A percentile compares a stretch with the other conserved stretches of the same genome.
These are phyloP conservation scores for Aureobasidium sp. DNA, from an alignment of 2,329 filamentous ascomycete species.

Conservation along the genomic window DNA sequence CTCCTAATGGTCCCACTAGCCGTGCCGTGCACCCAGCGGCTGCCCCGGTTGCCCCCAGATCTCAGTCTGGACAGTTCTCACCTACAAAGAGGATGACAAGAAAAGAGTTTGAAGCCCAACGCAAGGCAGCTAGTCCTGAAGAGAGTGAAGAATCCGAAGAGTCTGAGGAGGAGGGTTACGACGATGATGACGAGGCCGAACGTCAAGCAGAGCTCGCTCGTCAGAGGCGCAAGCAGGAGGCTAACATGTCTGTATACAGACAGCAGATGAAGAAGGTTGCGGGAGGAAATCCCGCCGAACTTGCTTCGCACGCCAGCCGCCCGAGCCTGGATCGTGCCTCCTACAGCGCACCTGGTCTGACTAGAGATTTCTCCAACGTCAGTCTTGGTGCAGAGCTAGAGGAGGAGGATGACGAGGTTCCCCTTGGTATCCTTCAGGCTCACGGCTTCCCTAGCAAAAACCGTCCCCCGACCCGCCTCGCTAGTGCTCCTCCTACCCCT, in stretches of 20 bases:
- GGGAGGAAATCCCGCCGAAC: constrained; percentile 43
- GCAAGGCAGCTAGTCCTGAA: constrained; percentile 19
- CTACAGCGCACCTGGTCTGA: constrained; percentile 18
- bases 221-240: constrained; percentile 80
- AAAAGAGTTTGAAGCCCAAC: constrained; percentile 65
- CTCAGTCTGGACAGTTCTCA: constrained; percentile 4
- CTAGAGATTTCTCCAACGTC: constrained; percentile 6
- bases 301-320: constrained; percentile 40
- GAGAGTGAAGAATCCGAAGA: constrained; percentile 49
- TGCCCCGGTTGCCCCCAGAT: not conserved
- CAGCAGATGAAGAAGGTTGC: constrained; percentile 98
- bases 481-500: constrained; percentile 45
- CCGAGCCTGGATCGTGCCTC: constrained; percentile 46
- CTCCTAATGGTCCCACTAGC: constrained; percentile 27
- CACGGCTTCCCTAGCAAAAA: constrained; percentile 80
- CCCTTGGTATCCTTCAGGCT: constrained; percentile 76
- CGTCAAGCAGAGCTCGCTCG: constrained; percentile 65
- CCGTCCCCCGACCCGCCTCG: constrained; percentile 63
- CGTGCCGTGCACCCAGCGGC: constrained; percentile 24
- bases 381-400: constrained; percentile 35
- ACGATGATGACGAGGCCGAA: constrained; percentile 70
- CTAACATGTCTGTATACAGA: constrained; percentile 80
- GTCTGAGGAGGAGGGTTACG: constrained; percentile 54
- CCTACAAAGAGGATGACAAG: constrained; percentile 74
- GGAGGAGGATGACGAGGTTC: constrained; percentile 82